phyloP scores from a whole-genome alignment of 352 stramenopile genomes.

The Plasmopara viticola region DNA sequence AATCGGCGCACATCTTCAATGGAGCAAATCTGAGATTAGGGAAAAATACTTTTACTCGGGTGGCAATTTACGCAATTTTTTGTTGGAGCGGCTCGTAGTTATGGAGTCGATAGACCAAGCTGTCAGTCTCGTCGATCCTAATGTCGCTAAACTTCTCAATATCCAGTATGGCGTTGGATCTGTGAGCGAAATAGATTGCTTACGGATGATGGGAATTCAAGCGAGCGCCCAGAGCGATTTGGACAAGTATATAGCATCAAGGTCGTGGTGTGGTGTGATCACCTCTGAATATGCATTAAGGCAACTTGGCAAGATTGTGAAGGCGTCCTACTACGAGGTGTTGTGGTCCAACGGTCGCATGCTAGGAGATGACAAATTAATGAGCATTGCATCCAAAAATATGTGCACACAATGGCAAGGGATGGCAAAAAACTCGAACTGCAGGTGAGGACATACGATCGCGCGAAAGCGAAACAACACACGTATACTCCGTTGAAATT shows the following conservation, averaged over 20 bases:
- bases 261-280: background rate
- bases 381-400: no score
- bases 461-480: no score
- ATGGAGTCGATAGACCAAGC: background rate
- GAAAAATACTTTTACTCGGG: conserved; percentile 1
- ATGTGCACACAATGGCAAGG: no score
- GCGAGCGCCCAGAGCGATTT: background rate
- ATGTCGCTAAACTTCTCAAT: background rate
- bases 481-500: no score
- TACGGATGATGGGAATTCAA: conserved; percentile 3
- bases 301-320: background rate
- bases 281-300: background rate
- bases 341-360: background rate
- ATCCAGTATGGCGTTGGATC: background rate
- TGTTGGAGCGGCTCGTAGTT: background rate
- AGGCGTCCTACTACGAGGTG: conserved; percentile 1
- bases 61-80: conserved; percentile 1
- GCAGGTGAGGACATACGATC: no score
- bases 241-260: background rate
- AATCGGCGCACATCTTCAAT: conserved; percentile 16
- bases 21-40: conserved; percentile 4
- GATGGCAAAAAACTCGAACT: no score
- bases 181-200: background rate
- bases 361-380: background rate
- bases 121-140: background rate